Evolutionary conservation across 2,329 filamentous ascomycete species (phyloP), one percentile per base, ranked within the genome.

Genomic region (Xylaria hypoxylon): DNA sequence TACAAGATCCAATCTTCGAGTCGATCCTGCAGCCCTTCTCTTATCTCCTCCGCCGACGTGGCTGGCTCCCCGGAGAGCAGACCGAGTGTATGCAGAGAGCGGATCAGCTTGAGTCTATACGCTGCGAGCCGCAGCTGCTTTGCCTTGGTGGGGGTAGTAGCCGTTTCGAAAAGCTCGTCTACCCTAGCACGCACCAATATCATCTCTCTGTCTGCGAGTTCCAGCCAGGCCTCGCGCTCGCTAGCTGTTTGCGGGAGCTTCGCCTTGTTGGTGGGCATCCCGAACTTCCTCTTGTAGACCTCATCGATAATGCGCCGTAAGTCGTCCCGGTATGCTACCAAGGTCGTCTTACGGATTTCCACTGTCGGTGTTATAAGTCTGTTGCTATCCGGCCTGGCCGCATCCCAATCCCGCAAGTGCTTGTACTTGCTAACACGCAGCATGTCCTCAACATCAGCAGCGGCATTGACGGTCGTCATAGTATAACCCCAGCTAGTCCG

Each of bases 1-100:
- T 68, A 47, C 35, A 68, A 17, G 6, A 62, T 59, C 65, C 51
- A 65, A 24, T 68, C 65, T 2, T 38, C 28, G 3, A 65, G 58
- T 3, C 65, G 62, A 3, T 6, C 62, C 8, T 44, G 44, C 0
- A 68, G 48, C 22, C 45, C 65, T 3, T 53, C n/a, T 6, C 28
- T 42, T 11, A 62, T 56, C 15, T 58, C 53, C 24, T 17, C 3
- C 2, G 8, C 19, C 11, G 53, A 48, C 11, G 44, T 47, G 1
- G 31, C 26, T 4, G 61, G 57, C 0, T 47, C 13, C 3, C 60
- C 61, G 5, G 58, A 58, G 13, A 68, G 3, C 8, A 68, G 28
- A 8, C 62, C 57, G 7, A 53, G 7, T 11, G 48, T 65, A n/a
- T 61, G 58, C 11, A 68, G 26, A 5, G 62, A 22, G 31, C 65